phyloP scores from a whole-genome alignment of 2,329 filamentous ascomycete species.

The Claviceps cyperi region DNA sequence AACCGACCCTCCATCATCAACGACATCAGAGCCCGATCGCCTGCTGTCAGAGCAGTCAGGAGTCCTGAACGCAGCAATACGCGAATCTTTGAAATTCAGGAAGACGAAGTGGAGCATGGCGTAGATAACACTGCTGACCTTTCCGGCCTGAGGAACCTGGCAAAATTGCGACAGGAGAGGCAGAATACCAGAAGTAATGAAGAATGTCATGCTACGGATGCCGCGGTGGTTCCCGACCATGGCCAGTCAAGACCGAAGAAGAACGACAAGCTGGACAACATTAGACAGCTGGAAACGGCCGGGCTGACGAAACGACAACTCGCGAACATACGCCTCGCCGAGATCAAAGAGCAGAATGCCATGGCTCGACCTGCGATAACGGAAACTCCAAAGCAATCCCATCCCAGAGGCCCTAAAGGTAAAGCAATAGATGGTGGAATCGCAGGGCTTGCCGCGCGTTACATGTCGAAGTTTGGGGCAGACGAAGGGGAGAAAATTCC shows the following conservation, averaged over 20 bases:
- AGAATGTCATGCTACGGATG: conserved; percentile 22
- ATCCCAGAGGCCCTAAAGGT: conserved; percentile 7
- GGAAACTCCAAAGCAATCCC: conserved; percentile 18
- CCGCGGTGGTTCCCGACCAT: conserved; percentile 7
- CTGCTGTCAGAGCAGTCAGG: conserved; percentile 8
- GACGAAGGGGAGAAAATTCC: conserved; percentile 19
- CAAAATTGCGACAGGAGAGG: not conserved
- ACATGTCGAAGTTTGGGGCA: conserved; percentile 8
- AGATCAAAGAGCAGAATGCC: conserved; percentile 37
- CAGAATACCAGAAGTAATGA: conserved; percentile 15
- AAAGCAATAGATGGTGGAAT: conserved; percentile 9
- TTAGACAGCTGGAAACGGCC: conserved; percentile 28
- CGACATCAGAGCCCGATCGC: conserved; percentile 16
- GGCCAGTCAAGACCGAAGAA: conserved; percentile 14
- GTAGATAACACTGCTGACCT: conserved; percentile 11
- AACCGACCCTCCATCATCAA: conserved; percentile 18
- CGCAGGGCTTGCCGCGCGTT: conserved; percentile 5
- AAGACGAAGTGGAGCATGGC: conserved; percentile 24
- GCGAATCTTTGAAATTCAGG: conserved; percentile 30
- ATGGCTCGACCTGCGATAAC: conserved; percentile 29
- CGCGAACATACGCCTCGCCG: conserved; percentile 35
- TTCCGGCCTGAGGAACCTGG: not conserved
- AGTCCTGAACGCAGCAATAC: conserved; percentile 23
- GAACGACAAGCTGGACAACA: conserved; percentile 36
- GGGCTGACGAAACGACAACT: conserved; percentile 31